Evolutionary conservation across 1,139 yeast species (phyloP).

Genomic region (Hansenula anomala): DNA sequence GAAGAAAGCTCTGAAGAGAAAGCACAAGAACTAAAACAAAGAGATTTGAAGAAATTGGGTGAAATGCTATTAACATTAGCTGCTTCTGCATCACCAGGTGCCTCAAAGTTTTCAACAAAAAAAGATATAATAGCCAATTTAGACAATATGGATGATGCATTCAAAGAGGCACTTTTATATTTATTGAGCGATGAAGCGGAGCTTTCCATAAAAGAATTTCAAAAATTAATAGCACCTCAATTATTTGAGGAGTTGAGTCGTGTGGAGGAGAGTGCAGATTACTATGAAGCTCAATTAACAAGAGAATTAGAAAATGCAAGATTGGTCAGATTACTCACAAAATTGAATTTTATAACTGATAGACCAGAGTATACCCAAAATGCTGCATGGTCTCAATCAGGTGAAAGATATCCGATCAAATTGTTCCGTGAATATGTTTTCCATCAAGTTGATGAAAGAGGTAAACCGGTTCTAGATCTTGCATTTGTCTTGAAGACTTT

Average conservation of each 20-base stretch:
- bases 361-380: slow-evolving; percentile 62
- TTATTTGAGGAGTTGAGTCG: slow-evolving; percentile 45
- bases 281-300: slow-evolving; percentile 58
- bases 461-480: slow-evolving; percentile 75
- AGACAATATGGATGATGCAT: slow-evolving; percentile 12
- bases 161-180: slow-evolving; percentile 24
- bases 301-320: slow-evolving; percentile 87
- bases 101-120: slow-evolving; percentile 14
- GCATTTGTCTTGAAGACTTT: slow-evolving; percentile 74
- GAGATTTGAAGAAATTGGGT: slow-evolving; percentile 58
- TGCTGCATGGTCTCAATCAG: slow-evolving; percentile 67
- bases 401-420: slow-evolving; percentile 69
- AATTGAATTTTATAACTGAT: slow-evolving; percentile 74
- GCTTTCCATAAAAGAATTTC: slow-evolving; percentile 22
- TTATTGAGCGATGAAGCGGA: slow-evolving; percentile 24
- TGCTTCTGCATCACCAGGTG: slow-evolving; percentile 35
- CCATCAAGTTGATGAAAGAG: slow-evolving; percentile 75
- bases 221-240: slow-evolving; percentile 30
- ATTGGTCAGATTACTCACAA: slow-evolving; percentile 73
- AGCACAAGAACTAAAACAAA: slow-evolving; percentile 34
- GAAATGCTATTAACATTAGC: slow-evolving; percentile 53
- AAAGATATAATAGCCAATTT: slow-evolving; percentile 20
- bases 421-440: slow-evolving; percentile 83
- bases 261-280: slow-evolving; percentile 55
- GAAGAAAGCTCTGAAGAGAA: slow-evolving; percentile 23